Conservation (phyloP, 768 basidiomycete genomes). For the Lyophyllum shimeji region DNA sequence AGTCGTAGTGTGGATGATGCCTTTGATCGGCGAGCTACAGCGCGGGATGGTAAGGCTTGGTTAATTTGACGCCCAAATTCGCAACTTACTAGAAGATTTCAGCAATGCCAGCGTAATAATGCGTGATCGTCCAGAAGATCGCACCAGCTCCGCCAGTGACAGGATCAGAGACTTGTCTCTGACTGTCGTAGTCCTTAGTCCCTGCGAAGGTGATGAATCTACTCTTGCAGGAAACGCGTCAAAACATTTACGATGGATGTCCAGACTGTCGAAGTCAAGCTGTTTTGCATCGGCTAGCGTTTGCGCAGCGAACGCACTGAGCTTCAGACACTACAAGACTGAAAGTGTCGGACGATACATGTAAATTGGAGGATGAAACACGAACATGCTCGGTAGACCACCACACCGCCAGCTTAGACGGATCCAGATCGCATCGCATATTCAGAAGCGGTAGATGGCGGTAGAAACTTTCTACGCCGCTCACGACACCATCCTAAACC, state of each 20-base stretch:
- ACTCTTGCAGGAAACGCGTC: not conserved
- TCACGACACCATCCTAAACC: conserved; percentile 43
- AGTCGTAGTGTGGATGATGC: conserved; percentile 44
- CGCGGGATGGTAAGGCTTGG: not conserved
- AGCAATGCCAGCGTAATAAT: conserved; percentile 44
- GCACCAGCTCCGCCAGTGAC: conserved; percentile 44
- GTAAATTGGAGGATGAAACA: not conserved
- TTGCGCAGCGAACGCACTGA: conserved; percentile 7
- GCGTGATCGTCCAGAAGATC: conserved; percentile 50
- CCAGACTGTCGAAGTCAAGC: conserved; percentile 41
- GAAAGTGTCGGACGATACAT: not conserved
- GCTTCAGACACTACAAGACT: not conserved
- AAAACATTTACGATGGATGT: conserved; percentile 45
- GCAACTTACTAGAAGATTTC: conserved; percentile 44
- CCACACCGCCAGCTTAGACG: conserved; percentile 53
- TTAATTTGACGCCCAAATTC: not conserved
- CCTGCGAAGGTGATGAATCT: conserved; percentile 22
- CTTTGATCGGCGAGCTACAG: conserved; percentile 38
- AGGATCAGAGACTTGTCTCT: conserved; percentile 37
- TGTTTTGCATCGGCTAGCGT: conserved; percentile 27
- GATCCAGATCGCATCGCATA: conserved; percentile 63
- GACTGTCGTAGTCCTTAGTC: conserved; percentile 42
- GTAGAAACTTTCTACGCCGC: conserved; percentile 57
- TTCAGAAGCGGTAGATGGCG: conserved; percentile 57
- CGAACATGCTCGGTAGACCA: conserved; percentile 51